Evolutionary conservation across 768 basidiomycete species (phyloP), one percentile per base, ranked within the genome.

Genomic region (Termitomyces sp.): DNA sequence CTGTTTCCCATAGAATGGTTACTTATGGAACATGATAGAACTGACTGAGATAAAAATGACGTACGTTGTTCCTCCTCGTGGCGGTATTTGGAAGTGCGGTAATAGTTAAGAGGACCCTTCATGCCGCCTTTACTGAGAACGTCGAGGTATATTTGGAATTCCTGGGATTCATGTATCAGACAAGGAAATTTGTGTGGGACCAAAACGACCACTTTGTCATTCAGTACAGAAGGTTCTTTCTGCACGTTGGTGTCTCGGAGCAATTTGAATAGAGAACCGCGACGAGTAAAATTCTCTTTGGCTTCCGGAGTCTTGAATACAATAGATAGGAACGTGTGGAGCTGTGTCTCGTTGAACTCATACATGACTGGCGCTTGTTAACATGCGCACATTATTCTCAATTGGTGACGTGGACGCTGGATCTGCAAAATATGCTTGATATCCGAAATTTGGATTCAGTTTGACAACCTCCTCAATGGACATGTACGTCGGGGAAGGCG

Each of bases 81-180:
- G n/a, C 88, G 81, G 58, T 75, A 58, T 58, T 77, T 76, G 13
- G 74, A 68, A 2, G 87, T 90, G 33, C 89, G 82, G 62, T 91
- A 92, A 67, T 89, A 93, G 57, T 87, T 88, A n/a, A 91, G 69
- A 3, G 90, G 88, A 2, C 88, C 89, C 20, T 77, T 75, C 83
- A 93, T 84, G 14, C 62, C 62, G 18, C 80, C 81, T 53, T 77
- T 74, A 26, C 70, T 61, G 20, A 83, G 77, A 56, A 79, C 71
- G 5, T 75, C 67, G 16, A 76, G 24, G 63, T 88, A 85, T 59
- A 81, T 81, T 22, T 78, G 67, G 18, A 82, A 69, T 64, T 90
- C 88, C 86, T 88, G 63, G 20, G 42, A 62, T 44, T 14, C n/a
- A 24, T 20, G n/a, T 5, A 51, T 32, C 33, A 49, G 37, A 43